Base-by-base conservation (phyloP, 2,329 filamentous ascomycete genomes). In the Colletotrichum scovillei region DNA sequence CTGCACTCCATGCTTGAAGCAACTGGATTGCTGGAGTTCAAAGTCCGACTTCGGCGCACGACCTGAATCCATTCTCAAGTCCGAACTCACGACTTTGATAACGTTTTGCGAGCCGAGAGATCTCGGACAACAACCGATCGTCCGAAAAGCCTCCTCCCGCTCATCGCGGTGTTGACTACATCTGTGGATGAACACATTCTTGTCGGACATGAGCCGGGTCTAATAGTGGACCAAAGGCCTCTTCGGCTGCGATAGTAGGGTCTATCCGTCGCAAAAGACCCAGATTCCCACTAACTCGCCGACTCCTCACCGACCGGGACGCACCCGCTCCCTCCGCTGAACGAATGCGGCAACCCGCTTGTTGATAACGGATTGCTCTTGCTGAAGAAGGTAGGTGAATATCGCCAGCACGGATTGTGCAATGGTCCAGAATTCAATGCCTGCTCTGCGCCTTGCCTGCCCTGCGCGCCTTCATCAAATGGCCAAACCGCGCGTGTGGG, bases 81-180 rank as follows among this genome's bases (percentile, higher is more conserved):
- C 42, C 60, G 52, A 69, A 57, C 32, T 62, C 28, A 46, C 32
- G 55, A 26, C 22, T n/a, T 35, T 16, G 56, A 71, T 38, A 58
- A 58, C 56, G n/a, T 9, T 19, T 32, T 22, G 53, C 30, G 32
- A 67, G 46, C 63, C 57, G 57, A 67, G 30, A 58, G n/a, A 58
- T 63, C 64, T 67, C 69, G 69, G 64, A 30, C 64, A 55, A 68
- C 49, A 49, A 22, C 64, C 38, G 57, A 68, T 67, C 57, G 32
- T 42, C 58, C 63, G 63, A 72, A 63, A 1, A 22, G 42, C 42
- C 8, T 11, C 19, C 8, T 53, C 24, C 35, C 26, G 52, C 19
- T 19, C 59, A 49, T 62, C 49, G 16, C 9, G 22, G 14, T 28
- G 12, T n/a, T 26, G 11, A 22, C 59, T n/a, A 35, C 30, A 22